Evolutionary conservation across 768 basidiomycete genomes (phyloP).

Genomic region (Rhodotorula graminis): DNA sequence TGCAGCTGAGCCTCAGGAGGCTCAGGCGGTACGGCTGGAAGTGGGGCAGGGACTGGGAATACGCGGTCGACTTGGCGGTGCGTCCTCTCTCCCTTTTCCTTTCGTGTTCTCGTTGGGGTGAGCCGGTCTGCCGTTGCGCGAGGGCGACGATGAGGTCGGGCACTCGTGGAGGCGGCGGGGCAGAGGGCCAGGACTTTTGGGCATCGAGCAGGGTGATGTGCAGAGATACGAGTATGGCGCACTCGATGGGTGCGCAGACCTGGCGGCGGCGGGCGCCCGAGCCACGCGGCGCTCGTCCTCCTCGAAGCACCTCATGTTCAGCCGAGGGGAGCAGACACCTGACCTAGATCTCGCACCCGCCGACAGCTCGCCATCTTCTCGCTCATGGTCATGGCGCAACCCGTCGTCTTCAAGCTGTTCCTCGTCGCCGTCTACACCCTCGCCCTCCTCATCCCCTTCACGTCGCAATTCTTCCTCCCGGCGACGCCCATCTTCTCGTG

Average conservation of each 20-base stretch:
- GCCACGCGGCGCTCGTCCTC: too few relatives aligned
- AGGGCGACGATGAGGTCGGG: neutral
- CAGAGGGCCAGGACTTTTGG: too few relatives aligned
- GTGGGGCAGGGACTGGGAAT: conserved; percentile 39
- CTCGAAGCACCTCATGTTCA: too few relatives aligned
- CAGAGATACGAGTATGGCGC: too few relatives aligned
- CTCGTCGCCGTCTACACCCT: conserved; percentile 62
- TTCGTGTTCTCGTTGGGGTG: neutral
- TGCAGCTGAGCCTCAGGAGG: conserved; percentile 25
- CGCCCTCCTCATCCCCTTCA: conserved; percentile 73
- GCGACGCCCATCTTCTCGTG: conserved; percentile 81
- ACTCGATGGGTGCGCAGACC: too few relatives aligned
- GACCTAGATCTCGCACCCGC: neutral
- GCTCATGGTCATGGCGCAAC: conserved; percentile 32
- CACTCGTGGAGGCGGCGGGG: too few relatives aligned
- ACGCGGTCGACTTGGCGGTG: conserved; percentile 3
- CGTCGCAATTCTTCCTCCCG: conserved; percentile 57
- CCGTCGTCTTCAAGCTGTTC: conserved; percentile 53
- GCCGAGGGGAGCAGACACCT: neutral
- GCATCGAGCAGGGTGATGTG: too few relatives aligned
- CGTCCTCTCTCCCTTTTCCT: neutral
- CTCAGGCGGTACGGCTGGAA: conserved; percentile 34
- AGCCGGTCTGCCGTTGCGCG: too few relatives aligned
- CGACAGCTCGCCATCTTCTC: conserved; percentile 38
- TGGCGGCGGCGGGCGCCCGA: too few relatives aligned